Conservation (phyloP, 1,284 basidiomycete species). For the Irpex sp. region DNA sequence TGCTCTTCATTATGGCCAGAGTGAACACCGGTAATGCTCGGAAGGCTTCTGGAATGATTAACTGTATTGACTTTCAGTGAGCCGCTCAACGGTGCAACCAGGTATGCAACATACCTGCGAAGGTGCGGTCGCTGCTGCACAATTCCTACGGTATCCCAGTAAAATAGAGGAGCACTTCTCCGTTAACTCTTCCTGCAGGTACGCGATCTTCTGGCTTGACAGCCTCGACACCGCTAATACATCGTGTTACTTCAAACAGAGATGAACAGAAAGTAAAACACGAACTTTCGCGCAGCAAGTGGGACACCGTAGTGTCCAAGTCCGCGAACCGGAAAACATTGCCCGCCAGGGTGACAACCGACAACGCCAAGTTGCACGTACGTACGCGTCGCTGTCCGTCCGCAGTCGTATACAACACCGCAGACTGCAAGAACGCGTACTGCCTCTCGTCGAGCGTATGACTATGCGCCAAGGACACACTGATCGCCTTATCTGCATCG, state of each 20-base stretch:
- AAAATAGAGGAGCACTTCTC: too few species aligned
- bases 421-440: constrained; percentile 87
- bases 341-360: constrained; percentile 80
- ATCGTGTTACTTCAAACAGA: too few species aligned
- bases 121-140: too few species aligned
- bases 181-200: too few species aligned
- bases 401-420: constrained; percentile 83
- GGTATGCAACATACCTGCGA: too few species aligned
- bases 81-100: too few species aligned
- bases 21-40: constrained; percentile 18
- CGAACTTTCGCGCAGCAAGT: constrained; percentile 79
- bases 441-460: constrained; percentile 71
- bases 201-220: too few species aligned
- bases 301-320: constrained; percentile 79
- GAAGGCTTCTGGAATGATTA: constrained; percentile 95
- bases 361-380: constrained; percentile 81
- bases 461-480: constrained; percentile 62
- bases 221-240: too few species aligned
- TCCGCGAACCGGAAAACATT: constrained; percentile 95
- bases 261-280: constrained; percentile 27
- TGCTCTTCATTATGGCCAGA: neutral
- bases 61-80: constrained; percentile 35
- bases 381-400: constrained; percentile 84
- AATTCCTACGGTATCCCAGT: too few species aligned
- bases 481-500: constrained; percentile 81